Evolutionary conservation across 208 protist genomes (phyloP).

Genomic region (Acanthamoeba healyi): DNA sequence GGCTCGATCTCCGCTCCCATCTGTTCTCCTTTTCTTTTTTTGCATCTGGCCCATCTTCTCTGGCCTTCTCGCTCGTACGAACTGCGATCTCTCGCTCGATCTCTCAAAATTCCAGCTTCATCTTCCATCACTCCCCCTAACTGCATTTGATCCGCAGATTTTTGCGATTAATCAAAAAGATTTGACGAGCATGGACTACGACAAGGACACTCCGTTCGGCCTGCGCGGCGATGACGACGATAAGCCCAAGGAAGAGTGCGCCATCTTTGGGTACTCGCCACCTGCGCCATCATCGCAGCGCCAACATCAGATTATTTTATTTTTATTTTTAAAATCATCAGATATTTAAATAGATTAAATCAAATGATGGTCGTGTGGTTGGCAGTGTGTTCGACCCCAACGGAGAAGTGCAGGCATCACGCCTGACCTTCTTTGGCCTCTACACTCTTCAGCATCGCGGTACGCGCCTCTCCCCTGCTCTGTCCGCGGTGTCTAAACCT

Average conservation of each 20-base stretch:
- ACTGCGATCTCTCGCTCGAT: too few relatives aligned
- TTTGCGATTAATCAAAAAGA: not conserved
- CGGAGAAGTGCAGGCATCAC: slow-evolving; percentile 69
- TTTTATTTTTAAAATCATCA: not conserved
- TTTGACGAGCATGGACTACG: not conserved
- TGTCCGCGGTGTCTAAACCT: too few relatives aligned
- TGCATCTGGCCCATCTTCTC: too few relatives aligned
- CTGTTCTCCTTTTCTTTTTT: not conserved
- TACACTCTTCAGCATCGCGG: slow-evolving; percentile 84
- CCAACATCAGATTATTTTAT: not conserved
- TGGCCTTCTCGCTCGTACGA: too few relatives aligned
- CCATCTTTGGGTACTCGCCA: slow-evolving; percentile 74
- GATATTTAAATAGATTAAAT: not conserved
- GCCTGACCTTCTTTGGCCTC: slow-evolving; percentile 82
- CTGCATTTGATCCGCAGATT: not conserved
- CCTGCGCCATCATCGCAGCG: not conserved
- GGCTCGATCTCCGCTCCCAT: not conserved
- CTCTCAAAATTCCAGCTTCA: too few relatives aligned
- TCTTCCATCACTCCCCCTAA: too few relatives aligned
- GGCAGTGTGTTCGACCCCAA: slow-evolving; percentile 79
- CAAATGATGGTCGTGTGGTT: not conserved
- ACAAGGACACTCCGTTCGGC: slow-evolving; percentile 23
- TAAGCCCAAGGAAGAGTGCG: slow-evolving; percentile 82
- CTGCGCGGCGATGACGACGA: slow-evolving; percentile 15
- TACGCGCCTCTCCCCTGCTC: not conserved